A percentile compares a stretch with the other conserved stretches of the same genome.
Evolutionary conservation across 371 early-diverging fungal genomes (phyloP).

Genomic region (Mortierella sp.): DNA sequence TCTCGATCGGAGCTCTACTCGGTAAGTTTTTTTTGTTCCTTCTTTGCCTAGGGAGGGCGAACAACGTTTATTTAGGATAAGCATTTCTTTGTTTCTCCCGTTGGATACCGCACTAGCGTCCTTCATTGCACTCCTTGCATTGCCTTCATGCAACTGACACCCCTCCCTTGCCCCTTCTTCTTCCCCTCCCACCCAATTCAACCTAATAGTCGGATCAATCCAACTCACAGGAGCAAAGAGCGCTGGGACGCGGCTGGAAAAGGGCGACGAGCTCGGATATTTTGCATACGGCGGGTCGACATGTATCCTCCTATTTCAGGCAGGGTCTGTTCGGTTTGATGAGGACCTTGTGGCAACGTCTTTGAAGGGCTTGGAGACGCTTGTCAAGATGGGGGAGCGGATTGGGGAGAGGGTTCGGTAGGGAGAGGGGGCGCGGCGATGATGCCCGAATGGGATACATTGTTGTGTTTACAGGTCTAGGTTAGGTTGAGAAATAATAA

Average conservation of each 20-base stretch:
- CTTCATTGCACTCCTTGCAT: not conserved
- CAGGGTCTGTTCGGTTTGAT: constrained; percentile 70
- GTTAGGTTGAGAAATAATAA: not conserved
- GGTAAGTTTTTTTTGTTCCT: constrained; percentile 18
- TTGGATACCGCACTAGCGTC: not conserved
- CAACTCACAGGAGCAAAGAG: constrained; percentile 58
- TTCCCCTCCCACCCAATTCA: not conserved
- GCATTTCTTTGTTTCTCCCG: not conserved
- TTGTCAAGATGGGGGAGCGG: constrained; percentile 61
- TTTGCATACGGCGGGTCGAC: constrained; percentile 78
- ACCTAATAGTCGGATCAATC: constrained; percentile 60
- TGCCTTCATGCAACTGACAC: not conserved
- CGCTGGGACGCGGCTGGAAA: constrained; percentile 50
- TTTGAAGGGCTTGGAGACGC: constrained; percentile 66
- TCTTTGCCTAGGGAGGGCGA: too few species aligned
- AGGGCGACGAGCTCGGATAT: constrained; percentile 80
- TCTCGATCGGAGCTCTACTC: constrained; percentile 62
- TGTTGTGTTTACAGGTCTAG: not conserved
- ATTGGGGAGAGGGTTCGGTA: constrained; percentile 48
- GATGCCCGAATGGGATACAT: not conserved
- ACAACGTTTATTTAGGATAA: not conserved
- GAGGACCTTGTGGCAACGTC: constrained; percentile 69
- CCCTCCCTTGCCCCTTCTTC: not conserved
- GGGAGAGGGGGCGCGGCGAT: not conserved
- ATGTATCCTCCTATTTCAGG: constrained; percentile 71